Percentiles rank a stretch among this genome's conserved stretches.
phyloP scores from a whole-genome alignment of 371 early-diverging fungal genomes.

The Zancudomyces culisetae region DNA sequence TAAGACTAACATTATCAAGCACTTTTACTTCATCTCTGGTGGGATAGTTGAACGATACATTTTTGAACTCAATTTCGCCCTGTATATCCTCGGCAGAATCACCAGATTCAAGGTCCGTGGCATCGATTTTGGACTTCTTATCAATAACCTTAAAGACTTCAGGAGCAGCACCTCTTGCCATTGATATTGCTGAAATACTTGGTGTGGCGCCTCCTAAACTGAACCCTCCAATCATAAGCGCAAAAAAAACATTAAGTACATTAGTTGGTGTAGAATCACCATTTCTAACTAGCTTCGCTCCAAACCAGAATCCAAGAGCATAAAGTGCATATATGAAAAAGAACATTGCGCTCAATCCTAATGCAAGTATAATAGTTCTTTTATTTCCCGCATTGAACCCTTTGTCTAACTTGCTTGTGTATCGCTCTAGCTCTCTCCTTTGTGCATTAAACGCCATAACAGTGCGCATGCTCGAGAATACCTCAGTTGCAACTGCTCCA shows the following conservation, averaged over 20 bases:
- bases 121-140: slow-evolving; percentile 36
- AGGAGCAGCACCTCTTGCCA: slow-evolving; percentile 43
- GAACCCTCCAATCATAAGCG: slow-evolving; percentile 44
- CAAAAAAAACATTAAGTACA: slow-evolving; percentile 46
- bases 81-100: slow-evolving; percentile 9
- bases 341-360: slow-evolving; percentile 40
- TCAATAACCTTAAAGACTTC: slow-evolving; percentile 59
- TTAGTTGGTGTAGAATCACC: slow-evolving; percentile 25
- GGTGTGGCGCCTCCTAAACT: slow-evolving; percentile 35
- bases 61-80: slow-evolving; percentile 39
- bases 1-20: slow-evolving; percentile 35
- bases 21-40: slow-evolving; percentile 51
- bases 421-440: slow-evolving; percentile 39
- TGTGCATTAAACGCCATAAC: slow-evolving; percentile 69
- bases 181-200: slow-evolving; percentile 32
- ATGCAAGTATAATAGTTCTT: slow-evolving; percentile 36
- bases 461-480: slow-evolving; percentile 66
- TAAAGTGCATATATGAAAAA: slow-evolving; percentile 43
- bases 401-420: slow-evolving; percentile 28
- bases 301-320: slow-evolving; percentile 65
- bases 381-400: slow-evolving; percentile 34
- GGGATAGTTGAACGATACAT: slow-evolving; percentile 56
- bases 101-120: slow-evolving; percentile 30
- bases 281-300: slow-evolving; percentile 31
- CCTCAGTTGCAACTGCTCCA: slow-evolving; percentile 71